These are phyloP conservation scores for Oryza glaberrima DNA, from an alignment of 176 grass and related monocot genomes.

Conservation along the genomic window DNA sequence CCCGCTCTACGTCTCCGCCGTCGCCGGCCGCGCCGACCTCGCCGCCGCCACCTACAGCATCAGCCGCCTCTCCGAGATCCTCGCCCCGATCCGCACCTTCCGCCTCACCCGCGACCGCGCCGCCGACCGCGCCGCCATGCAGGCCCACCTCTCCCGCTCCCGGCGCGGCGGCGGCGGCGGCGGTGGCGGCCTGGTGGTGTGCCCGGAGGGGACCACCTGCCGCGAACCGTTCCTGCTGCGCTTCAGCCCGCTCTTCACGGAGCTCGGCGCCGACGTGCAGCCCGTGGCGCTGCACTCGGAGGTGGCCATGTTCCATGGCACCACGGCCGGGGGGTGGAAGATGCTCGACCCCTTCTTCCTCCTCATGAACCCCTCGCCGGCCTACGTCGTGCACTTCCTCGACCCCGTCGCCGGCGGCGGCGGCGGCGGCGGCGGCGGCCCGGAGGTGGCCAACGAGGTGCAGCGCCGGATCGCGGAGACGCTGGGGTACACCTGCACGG, in stretches of 20 bases:
- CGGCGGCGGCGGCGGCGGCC: background rate
- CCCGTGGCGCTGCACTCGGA: slow-evolving; percentile 66
- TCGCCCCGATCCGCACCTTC: background rate
- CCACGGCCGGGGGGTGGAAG: slow-evolving; percentile 71
- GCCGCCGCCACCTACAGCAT: background rate
- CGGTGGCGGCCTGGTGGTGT: background rate
- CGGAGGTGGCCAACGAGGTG: slow-evolving; percentile 68
- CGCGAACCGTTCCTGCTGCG: slow-evolving; percentile 43
- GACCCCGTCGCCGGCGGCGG: slow-evolving; percentile 6
- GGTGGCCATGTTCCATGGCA: slow-evolving; percentile 81
- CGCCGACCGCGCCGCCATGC: slow-evolving; percentile 1
- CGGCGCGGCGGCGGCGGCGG: background rate
- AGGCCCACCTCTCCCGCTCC: background rate
- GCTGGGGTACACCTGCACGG: slow-evolving; percentile 70
- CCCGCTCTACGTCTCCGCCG: background rate
- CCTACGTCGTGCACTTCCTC: slow-evolving; percentile 60
- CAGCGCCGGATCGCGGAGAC: slow-evolving; percentile 61
- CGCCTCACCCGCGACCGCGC: slow-evolving; percentile 19
- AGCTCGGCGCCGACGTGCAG: slow-evolving; percentile 54
- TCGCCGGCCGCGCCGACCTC: background rate
- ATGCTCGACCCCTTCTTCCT: slow-evolving; percentile 65
- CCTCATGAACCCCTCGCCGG: slow-evolving; percentile 66
- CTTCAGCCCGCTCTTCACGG: slow-evolving; percentile 49
- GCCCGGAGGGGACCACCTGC: slow-evolving; percentile 51
- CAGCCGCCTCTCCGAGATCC: slow-evolving; percentile 2